These are phyloP conservation scores for Speleostelium caveatum DNA, from an alignment of 78 protist genomes.

Conservation along the genomic window DNA sequence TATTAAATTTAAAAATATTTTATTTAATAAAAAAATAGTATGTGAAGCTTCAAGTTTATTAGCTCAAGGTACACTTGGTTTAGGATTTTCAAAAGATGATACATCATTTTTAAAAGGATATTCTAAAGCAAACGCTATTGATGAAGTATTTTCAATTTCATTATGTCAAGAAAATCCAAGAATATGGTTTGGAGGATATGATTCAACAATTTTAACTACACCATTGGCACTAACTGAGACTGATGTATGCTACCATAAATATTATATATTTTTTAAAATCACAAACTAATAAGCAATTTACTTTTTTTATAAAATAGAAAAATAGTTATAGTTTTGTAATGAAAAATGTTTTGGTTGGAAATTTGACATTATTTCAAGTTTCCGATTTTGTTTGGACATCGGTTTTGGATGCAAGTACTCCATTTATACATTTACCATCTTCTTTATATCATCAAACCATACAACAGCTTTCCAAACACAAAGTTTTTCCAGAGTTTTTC, in stretches of 20 bases:
- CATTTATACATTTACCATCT: slow-evolving; percentile 67
- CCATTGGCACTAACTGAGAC: not conserved
- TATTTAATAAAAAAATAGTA: not conserved
- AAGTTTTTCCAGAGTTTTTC: slow-evolving; percentile 15
- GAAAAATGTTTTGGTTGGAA: slow-evolving; percentile 30
- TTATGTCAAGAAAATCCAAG: slow-evolving; percentile 46
- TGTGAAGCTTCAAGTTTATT: slow-evolving; percentile 60
- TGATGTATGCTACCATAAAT: not conserved
- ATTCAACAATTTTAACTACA: slow-evolving; percentile 13
- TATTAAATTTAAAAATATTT: not conserved
- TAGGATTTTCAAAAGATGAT: slow-evolving; percentile 26
- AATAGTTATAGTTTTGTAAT: slow-evolving; percentile 22
- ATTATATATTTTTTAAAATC: too few species aligned
- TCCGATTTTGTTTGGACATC: slow-evolving; percentile 44
- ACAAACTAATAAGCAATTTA: not conserved
- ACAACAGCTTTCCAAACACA: slow-evolving; percentile 22
- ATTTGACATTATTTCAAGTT: slow-evolving; percentile 35
- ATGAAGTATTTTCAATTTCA: slow-evolving; percentile 24
- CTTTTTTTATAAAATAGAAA: not conserved
- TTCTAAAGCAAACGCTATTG: not conserved
- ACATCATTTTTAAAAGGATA: slow-evolving; percentile 25
- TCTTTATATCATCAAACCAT: slow-evolving; percentile 58
- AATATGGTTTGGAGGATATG: slow-evolving; percentile 72
- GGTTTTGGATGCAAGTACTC: slow-evolving; percentile 26
- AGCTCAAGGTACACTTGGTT: slow-evolving; percentile 41